Base-by-base conservation (phyloP, 148 eudicot species). In the Fallopia convolvulus region DNA sequence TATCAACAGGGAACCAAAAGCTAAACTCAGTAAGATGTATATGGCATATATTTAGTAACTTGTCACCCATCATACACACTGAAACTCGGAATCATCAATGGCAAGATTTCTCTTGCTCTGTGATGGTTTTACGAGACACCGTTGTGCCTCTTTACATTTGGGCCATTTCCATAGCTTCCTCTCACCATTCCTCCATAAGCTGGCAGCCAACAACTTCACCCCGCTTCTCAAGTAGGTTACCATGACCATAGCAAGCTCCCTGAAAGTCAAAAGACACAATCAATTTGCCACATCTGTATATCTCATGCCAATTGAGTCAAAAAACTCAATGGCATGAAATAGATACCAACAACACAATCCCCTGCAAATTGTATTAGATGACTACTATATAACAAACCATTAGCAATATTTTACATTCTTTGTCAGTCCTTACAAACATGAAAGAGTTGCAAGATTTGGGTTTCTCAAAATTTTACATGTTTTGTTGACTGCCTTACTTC, bases 201-300 rank as follows among this genome's bases (percentile, higher is more conserved):
- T 89, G 52, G 85, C 81, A 48, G 90, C 86, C 70, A 89, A 82
- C 17, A 79, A 76, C 80, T 88, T 87, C 8, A 88, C 53, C 23
- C 91, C 88, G 44, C 87, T 83, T 84, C 81, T 87, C 77, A 88
- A 71, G 78, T 83, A 89, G 74, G 86, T 88, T n/a, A 82, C 82
- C 78, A 89, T 72, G 18, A 87, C 78, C 18, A 87, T 79, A 3
- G 83, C 92, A 77, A 94, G 88, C 85, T 92, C 99, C 82, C 99
- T 94, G 92, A 14, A 78, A 73, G 12, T 39, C 46, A 58, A 8
- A 8, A 36, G 14, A 23, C n/a, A 11, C 41, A 75, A 23, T 21
- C 21, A 30, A 78, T 63, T 73, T 47, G 33, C 33, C 21, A 58
- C 30, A 23, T 21, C 65, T 23, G 30, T 26, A 26, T 26, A 26